Base-by-base conservation (phyloP, 176 grass and related monocot genomes). In the Olyra latifolia region DNA sequence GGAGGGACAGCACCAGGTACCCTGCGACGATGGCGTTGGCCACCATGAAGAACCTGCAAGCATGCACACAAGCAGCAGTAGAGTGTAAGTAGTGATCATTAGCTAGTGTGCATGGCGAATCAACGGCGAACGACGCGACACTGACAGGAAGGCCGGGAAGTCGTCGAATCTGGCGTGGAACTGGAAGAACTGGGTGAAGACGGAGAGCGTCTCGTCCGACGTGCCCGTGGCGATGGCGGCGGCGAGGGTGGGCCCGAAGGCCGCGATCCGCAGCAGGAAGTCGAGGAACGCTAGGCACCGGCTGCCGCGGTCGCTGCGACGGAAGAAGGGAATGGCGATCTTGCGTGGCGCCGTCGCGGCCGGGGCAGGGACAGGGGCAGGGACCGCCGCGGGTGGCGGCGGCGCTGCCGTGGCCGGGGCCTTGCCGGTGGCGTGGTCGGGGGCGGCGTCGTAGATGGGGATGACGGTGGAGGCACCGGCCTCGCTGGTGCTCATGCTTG, bases 121-220 rank as follows among this genome's bases (percentile, higher is more conserved):
- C 32, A 4, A 35, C 32, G 32, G 2, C 0, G 17, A 55, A 42
- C 32, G 11, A 10, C 23, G 10, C 8, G 54, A n/a, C 14, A 79
- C 82, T 44, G 40, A 97, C 94, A 75, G 85, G 77, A 98, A 81
- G 6, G 89, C 88, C 10, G 95, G 95, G 71, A 98, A 94, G 80
- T 98, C 95, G 62, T 88, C 82, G 74, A 81, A 98, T 72, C 89
- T 83, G 54, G 92, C 89, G 76, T 54, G 95, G 80, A 97, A 98
- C 92, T 98, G 95, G 80, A 87, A 98, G 76, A 80, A 85, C 72
- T 92, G 56, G 65, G 95, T 98, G 95, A 94, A 92, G 43, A 98
- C 91, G 64, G 89, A 88, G 23, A 94, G 85, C 32, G 89, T 98
- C 89, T 96, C 87, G 43, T 90, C 69, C 16, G 93, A 87, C 8